Conservation (phyloP, 1,284 basidiomycete genomes). For the Puccinia triticina region DNA sequence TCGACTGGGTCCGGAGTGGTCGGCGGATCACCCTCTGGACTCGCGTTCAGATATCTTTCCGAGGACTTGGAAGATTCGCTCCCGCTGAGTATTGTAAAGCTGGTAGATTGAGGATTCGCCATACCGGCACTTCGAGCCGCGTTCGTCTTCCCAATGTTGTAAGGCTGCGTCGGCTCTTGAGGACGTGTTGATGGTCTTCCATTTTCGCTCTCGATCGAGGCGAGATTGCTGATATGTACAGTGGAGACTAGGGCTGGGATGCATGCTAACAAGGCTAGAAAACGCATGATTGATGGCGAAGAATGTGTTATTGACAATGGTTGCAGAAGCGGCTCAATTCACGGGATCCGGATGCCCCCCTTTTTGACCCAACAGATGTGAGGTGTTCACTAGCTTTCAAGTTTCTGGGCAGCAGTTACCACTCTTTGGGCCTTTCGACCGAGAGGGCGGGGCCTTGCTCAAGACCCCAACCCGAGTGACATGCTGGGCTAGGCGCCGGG, state of each 20-base stretch:
- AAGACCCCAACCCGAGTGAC: too few species aligned
- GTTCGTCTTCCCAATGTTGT: background rate
- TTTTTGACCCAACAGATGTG: too few species aligned
- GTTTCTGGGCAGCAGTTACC: too few species aligned
- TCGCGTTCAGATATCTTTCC: too few species aligned
- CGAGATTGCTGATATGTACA: background rate
- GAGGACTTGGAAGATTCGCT: background rate
- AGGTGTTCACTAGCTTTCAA: too few species aligned
- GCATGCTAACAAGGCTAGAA: background rate
- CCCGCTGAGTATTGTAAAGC: background rate
- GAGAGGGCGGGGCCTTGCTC: too few species aligned
- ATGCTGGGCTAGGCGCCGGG: too few species aligned
- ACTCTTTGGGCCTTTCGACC: too few species aligned
- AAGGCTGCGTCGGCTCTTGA: background rate
- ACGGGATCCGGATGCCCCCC: too few species aligned
- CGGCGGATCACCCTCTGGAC: too few species aligned
- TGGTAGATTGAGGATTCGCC: background rate
- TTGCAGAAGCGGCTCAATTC: too few species aligned
- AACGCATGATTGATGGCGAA: background rate
- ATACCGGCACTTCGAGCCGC: background rate
- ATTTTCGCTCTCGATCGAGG: background rate
- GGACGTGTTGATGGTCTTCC: background rate
- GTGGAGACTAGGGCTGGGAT: background rate
- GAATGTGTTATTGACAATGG: background rate
- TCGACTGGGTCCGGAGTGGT: background rate